Evolutionary conservation across 148 eudicot species (phyloP).

Genomic region (Arctostaphylos glauca): DNA sequence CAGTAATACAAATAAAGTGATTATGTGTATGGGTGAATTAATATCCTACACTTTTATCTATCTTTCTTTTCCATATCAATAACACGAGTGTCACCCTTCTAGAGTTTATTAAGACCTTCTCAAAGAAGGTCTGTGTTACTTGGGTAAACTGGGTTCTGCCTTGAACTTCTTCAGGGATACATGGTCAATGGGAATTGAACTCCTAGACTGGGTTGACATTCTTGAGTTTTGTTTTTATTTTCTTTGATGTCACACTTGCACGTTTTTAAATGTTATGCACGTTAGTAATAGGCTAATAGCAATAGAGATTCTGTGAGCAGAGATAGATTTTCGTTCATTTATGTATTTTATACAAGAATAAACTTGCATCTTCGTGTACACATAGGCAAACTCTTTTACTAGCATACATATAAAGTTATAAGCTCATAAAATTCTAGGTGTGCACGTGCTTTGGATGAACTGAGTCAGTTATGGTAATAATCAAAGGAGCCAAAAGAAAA

Average conservation of each 20-base stretch:
- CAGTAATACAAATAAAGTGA: too few relatives aligned
- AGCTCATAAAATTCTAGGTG: background rate
- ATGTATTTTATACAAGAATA: background rate
- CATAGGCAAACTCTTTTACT: background rate
- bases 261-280: background rate
- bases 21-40: too few relatives aligned
- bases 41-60: too few relatives aligned
- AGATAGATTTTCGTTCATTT: background rate
- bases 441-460: constrained; percentile 6
- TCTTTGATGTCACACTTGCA: background rate
- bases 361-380: background rate
- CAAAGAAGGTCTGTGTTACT: background rate
- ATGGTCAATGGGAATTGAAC: constrained; percentile 6
- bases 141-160: background rate
- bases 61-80: too few relatives aligned
- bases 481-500: background rate
- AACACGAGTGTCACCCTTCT: background rate
- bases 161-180: background rate
- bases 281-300: background rate
- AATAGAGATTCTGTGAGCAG: background rate
- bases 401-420: background rate
- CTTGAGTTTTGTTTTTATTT: background rate
- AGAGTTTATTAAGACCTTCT: background rate
- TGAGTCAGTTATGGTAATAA: background rate
- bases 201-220: background rate